Evolutionary conservation across 2,329 filamentous ascomycete genomes (phyloP), one percentile per base, ranked within the genome.

Genomic region (Lecanoromycetidae sp.): DNA sequence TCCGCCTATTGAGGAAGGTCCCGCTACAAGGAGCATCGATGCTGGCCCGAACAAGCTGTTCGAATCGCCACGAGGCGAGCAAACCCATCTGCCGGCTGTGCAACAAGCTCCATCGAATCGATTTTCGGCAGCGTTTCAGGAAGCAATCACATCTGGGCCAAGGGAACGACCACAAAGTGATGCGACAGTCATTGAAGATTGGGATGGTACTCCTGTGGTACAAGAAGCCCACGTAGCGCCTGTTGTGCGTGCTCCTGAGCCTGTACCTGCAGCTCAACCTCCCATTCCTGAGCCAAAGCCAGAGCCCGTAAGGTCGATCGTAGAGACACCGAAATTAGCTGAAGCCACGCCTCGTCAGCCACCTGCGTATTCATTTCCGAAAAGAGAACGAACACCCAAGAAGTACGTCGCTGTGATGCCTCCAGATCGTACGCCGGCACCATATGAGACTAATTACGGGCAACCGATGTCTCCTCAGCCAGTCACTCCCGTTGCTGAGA

Each of bases 321-420:
- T 29, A 13, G 32, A 29, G 13, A 8, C 38, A 15, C 23, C 13
- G 26, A n/a, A 12, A 41, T n/a, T 8, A 9, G 48, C 53, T 38
- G 52, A 57, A 7, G 53, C 56, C 3, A 54, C 62, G 5, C 57
- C 55, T 7, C 70, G 74, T 17, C 58, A 68, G 25, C 74, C 76
- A 2, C 75, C 77, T 0, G 74, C 76, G 1, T 78, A 80, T 51
- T 76, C 75, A 9, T 51, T 54, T 7, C 38, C 54, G 13, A 50
- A 54, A 22, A 48, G 51, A 23, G 56, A 56, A 27, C 59, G 58
- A 33, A 51, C 50, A 17, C 49, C 57, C 1, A 57, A 59, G 39
- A 58, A 73, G 39, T 80, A 79, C 56, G 70, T 70, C 45, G 75
- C 76, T 2, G 68, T 81, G 3, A 72, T 79, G 40, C 75, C 80